Conservation (phyloP, 331 rosid genomes). For the Arachis monticola region DNA sequence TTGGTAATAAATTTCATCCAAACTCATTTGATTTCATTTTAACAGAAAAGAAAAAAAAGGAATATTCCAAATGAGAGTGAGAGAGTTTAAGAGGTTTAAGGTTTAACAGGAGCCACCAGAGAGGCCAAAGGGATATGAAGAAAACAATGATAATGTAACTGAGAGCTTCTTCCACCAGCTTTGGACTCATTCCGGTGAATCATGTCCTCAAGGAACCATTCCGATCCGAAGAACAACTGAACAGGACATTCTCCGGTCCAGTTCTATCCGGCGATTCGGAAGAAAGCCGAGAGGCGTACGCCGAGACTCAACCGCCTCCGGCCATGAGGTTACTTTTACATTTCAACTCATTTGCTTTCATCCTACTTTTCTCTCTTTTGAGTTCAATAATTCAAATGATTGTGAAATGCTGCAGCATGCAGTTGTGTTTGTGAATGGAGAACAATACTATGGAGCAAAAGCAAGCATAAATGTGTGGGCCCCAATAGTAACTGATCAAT, state of each 20-base stretch:
- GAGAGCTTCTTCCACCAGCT: slow-evolving; percentile 61
- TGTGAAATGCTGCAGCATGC: slow-evolving; percentile 74
- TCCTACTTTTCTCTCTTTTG: background rate
- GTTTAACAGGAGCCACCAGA: slow-evolving; percentile 87
- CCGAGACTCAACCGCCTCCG: slow-evolving; percentile 83
- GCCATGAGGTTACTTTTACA: slow-evolving; percentile 82
- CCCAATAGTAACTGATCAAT: slow-evolving; percentile 70
- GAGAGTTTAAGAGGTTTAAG: slow-evolving; percentile 44
- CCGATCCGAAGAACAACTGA: slow-evolving; percentile 84
- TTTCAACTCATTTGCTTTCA: background rate
- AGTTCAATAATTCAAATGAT: background rate
- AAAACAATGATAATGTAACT: slow-evolving; percentile 42
- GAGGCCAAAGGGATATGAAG: slow-evolving; percentile 63
- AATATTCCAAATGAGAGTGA: slow-evolving; percentile 3
- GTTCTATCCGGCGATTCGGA: slow-evolving; percentile 73
- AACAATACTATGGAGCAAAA: slow-evolving; percentile 94
- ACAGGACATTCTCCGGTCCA: slow-evolving; percentile 80
- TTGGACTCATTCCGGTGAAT: slow-evolving; percentile 81
- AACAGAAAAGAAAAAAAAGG: no score
- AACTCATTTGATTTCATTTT: background rate
- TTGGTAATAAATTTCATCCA: slow-evolving; percentile 61
- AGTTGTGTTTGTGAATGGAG: slow-evolving; percentile 91
- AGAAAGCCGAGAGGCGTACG: slow-evolving; percentile 67
- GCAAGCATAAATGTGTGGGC: slow-evolving; percentile 92
- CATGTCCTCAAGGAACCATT: slow-evolving; percentile 90